phyloP scores from a whole-genome alignment of 179 eudicot species.

The Beta lomatogona region DNA sequence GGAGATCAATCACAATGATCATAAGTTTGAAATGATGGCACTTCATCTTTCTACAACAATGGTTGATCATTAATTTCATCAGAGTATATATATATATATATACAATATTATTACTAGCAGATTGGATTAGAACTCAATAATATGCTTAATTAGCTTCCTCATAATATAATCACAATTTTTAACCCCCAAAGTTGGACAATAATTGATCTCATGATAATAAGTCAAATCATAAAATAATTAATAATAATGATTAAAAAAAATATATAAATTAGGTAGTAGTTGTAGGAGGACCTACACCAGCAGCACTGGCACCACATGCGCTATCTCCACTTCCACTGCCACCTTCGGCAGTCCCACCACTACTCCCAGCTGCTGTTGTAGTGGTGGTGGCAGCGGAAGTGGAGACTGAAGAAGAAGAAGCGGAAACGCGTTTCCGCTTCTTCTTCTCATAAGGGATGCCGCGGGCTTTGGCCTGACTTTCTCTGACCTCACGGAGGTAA shows the following conservation, averaged over 20 bases:
- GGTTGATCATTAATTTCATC: background rate
- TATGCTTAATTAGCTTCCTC: no score
- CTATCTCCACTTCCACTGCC: conserved; percentile 17
- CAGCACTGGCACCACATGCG: background rate
- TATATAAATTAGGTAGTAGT: conserved; percentile 29
- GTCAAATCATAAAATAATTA: conserved; percentile 23
- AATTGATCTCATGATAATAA: conserved; percentile 25
- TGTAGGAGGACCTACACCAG: conserved; percentile 32
- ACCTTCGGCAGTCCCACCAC: conserved; percentile 19
- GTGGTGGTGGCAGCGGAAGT: background rate
- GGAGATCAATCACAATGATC: background rate
- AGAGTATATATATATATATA: background rate
- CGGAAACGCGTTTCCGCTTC: conserved; percentile 59
- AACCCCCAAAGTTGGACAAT: conserved; percentile 11
- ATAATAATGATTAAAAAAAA: background rate
- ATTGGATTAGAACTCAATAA: conserved; percentile 1
- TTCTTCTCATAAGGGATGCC: conserved; percentile 84
- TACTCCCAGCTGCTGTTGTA: background rate
- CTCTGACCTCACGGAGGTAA: conserved; percentile 65
- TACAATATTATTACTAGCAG: background rate
- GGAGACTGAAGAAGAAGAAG: background rate
- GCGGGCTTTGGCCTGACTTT: conserved; percentile 67
- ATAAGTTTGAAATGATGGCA: conserved; percentile 5
- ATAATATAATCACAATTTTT: conserved; percentile 20
- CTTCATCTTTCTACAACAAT: conserved; percentile 16